Conservation (phyloP, 805 yeast genomes). For the Vanderwaltozyma polyspora region DNA sequence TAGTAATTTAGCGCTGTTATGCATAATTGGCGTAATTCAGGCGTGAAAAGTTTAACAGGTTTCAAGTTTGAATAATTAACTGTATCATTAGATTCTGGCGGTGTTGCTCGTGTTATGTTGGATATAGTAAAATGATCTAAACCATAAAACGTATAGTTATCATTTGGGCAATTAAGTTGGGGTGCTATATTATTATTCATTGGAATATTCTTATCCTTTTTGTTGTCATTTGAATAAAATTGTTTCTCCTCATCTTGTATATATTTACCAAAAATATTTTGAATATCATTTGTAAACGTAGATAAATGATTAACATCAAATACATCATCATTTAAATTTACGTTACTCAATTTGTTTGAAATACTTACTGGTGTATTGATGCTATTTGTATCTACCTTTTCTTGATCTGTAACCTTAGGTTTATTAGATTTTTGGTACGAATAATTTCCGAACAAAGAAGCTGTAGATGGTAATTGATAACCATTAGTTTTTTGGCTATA, state of each 20-base stretch:
- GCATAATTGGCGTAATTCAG: constrained; percentile 18
- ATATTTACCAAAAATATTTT: constrained; percentile 7
- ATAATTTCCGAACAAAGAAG: background rate
- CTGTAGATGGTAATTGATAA: background rate
- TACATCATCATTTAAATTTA: constrained; percentile 6
- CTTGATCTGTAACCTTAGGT: background rate
- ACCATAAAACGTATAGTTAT: constrained; percentile 20
- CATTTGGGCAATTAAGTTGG: constrained; percentile 1
- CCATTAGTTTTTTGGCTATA: too few relatives aligned
- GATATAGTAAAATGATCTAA: constrained; percentile 14
- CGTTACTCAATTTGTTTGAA: constrained; percentile 4
- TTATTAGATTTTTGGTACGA: background rate
- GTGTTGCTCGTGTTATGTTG: constrained; percentile 17
- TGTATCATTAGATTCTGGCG: constrained; percentile 2
- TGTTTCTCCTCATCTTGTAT: constrained; percentile 3
- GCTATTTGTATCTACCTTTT: background rate
- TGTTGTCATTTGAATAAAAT: background rate
- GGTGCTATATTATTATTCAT: background rate
- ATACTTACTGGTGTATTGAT: constrained; percentile 1
- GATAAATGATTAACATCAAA: constrained; percentile 2
- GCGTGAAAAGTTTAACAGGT: constrained; percentile 14
- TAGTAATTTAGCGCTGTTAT: constrained; percentile 15
- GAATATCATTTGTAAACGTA: constrained; percentile 6
- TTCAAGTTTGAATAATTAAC: background rate
- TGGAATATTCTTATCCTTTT: background rate